Conservation (phyloP, 1,284 basidiomycete genomes). For the Leccinum insolens region DNA sequence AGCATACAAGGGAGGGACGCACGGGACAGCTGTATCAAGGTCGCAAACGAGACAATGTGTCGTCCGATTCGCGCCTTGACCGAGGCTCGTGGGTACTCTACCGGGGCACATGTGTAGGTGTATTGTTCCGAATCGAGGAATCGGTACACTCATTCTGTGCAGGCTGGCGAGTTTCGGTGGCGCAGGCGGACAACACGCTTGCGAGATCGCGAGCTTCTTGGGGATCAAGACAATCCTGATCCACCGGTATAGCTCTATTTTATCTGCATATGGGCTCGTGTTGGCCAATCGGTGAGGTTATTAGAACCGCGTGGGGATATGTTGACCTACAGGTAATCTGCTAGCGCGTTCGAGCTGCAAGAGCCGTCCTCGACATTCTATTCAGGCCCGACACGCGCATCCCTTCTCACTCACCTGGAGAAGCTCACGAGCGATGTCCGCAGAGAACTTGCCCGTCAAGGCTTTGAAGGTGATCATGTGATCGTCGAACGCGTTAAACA, state of each 20-base stretch:
- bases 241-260: conserved; percentile 74
- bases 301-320: background rate
- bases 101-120: conserved; percentile 73
- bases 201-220: conserved; percentile 69
- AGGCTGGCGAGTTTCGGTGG: conserved; percentile 84
- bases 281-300: conserved; percentile 72
- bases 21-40: conserved; percentile 77
- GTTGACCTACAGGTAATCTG: conserved; percentile 4
- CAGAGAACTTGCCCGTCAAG: conserved; percentile 73
- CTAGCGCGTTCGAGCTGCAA: conserved; percentile 81
- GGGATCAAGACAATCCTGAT: conserved; percentile 76
- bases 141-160: conserved; percentile 1
- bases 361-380: conserved; percentile 84
- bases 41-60: conserved; percentile 95
- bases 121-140: background rate
- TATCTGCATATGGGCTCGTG: conserved; percentile 80
- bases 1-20: conserved; percentile 2
- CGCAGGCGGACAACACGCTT: conserved; percentile 82
- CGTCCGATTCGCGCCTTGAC: conserved; percentile 91
- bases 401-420: conserved; percentile 68
- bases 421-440: conserved; percentile 66
- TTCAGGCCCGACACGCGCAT: conserved; percentile 52
- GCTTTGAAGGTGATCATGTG: conserved; percentile 75
- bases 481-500: conserved; percentile 82
- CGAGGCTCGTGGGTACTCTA: conserved; percentile 87